Base-by-base conservation (phyloP, 805 yeast genomes). In the Candida boleticola region DNA sequence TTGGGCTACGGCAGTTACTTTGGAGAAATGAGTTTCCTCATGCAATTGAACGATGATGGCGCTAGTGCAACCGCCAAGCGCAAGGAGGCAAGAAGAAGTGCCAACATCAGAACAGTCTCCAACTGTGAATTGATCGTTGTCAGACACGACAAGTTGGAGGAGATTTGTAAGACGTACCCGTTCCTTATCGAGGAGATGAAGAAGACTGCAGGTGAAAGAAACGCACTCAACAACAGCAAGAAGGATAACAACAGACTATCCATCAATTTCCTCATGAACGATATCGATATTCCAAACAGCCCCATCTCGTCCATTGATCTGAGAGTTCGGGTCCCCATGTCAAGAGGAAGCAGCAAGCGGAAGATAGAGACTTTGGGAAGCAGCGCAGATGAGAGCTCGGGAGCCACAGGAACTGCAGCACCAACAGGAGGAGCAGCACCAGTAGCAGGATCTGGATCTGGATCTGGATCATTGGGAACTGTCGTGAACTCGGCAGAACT, bases 1-100 rank as follows among this genome's bases (percentile, higher is more conserved):
- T 62, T 85, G 20, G 73, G 78, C 2, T 61, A 78, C 13, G 87
- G 85, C 17, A 74, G 80, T 26, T 83, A 82, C 60, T 83, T 85
- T 62, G 93, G 93, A 18, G 92, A 84, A 58, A 81, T 84, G 82
- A 77, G 87, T 0, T 85, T 84, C 50, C 60, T 85, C 32, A 65
- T 78, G 3, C 70, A 71, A 10, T 52, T 80, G 17, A 60, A 66
- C 19, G 53, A 54, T 13, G 39, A 48, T 7, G 45, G 42, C 29
- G 36, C 23, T 22, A n/a, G 13, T 14, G 29, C 9, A 6, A 5
- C 16, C 13, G 44, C 3, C 41, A 43, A 13, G 20, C 16, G 18
- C 11, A 45, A 42, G 40, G 52, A 63, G 50, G 34, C 53, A 43
- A 39, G 57, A 5, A 61, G 90, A 49, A 74, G 82, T 33, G 90